Conservation (phyloP, 176 grass and related monocot species). For the Oryza coarctata region DNA sequence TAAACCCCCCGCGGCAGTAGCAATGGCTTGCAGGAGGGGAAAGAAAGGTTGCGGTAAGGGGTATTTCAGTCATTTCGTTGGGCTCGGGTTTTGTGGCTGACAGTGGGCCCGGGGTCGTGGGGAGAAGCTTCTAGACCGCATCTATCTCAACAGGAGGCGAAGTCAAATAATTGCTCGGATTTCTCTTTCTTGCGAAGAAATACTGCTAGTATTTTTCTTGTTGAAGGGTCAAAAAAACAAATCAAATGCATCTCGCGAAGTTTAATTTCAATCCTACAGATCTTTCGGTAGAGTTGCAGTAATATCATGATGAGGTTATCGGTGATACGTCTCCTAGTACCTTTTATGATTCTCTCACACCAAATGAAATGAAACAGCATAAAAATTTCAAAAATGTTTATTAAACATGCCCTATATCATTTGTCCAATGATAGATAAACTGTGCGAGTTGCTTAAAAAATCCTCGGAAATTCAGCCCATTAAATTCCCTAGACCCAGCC, state of each 20-base stretch:
- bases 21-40: constrained; percentile 64
- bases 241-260: neutral
- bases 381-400: too few species aligned
- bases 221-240: neutral
- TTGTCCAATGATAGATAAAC: too few species aligned
- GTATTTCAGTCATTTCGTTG: constrained; percentile 21
- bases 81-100: neutral
- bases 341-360: too few species aligned
- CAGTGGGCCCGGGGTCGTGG: constrained; percentile 11
- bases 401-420: too few species aligned
- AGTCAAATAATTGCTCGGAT: neutral
- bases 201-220: neutral
- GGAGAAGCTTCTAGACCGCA: constrained; percentile 34
- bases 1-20: constrained; percentile 41
- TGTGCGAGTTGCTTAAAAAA: too few species aligned
- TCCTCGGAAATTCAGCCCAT: too few species aligned
- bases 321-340: too few species aligned
- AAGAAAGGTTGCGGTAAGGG: constrained; percentile 35
- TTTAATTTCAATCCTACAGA: neutral
- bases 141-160: neutral
- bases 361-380: too few species aligned
- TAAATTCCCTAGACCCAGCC: too few species aligned
- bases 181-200: constrained; percentile 14
- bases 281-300: too few species aligned
- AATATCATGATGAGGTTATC: too few species aligned